Evolutionary conservation across 768 basidiomycete species (phyloP).

Genomic region (Austroboletus festivus): DNA sequence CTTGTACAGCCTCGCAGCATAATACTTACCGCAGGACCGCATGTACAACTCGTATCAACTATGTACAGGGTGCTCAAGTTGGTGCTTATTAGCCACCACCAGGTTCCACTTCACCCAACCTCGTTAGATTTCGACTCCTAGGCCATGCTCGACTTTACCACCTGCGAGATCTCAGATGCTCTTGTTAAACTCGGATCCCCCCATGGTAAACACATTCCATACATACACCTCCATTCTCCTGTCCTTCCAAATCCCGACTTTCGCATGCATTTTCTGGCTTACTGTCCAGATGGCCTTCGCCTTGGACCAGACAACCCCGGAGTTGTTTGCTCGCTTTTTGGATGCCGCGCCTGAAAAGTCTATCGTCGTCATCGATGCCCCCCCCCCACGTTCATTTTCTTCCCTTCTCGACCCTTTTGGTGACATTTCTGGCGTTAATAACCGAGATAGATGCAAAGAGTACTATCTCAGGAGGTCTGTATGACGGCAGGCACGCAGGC

Average conservation of each 20-base stretch:
- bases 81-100: too few relatives aligned
- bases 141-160: conserved; percentile 42
- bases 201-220: conserved; percentile 76
- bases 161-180: conserved; percentile 88
- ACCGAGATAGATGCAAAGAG: conserved; percentile 57
- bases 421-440: background rate
- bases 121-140: too few relatives aligned
- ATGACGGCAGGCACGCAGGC: conserved; percentile 85
- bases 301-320: conserved; percentile 59
- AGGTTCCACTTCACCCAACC: too few relatives aligned
- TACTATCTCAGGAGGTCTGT: conserved; percentile 87
- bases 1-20: too few relatives aligned
- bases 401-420: conserved; percentile 17
- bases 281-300: conserved; percentile 79
- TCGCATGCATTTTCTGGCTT: conserved; percentile 71
- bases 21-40: too few relatives aligned
- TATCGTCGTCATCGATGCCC: conserved; percentile 73
- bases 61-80: too few relatives aligned
- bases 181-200: conserved; percentile 72
- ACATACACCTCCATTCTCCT: conserved; percentile 54
- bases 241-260: conserved; percentile 21
- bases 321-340: conserved; percentile 70
- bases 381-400: conserved; percentile 58
- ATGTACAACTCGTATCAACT: too few relatives aligned
- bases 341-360: conserved; percentile 54